phyloP scores from a whole-genome alignment of 176 grass and related monocot species.

The Bolboschoenus planiculmis region DNA sequence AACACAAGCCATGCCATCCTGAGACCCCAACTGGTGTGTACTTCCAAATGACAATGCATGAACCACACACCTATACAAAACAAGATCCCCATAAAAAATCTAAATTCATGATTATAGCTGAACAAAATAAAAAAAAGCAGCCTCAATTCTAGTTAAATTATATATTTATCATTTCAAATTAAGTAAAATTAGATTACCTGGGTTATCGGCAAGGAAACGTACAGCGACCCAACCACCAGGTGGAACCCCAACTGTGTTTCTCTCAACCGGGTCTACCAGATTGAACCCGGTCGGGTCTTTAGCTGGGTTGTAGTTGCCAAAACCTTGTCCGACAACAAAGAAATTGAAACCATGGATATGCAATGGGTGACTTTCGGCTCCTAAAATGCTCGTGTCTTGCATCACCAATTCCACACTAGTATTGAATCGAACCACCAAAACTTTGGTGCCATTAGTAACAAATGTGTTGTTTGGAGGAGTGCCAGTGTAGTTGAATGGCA shows the following conservation, averaged over 20 bases:
- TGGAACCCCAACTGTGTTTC: slow-evolving; percentile 65
- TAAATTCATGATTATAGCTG: neutral
- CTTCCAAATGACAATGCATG: slow-evolving; percentile 89
- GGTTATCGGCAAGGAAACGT: slow-evolving; percentile 61
- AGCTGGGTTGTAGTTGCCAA: slow-evolving; percentile 44
- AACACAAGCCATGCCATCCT: slow-evolving; percentile 83
- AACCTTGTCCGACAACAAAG: slow-evolving; percentile 42
- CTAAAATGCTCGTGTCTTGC: slow-evolving; percentile 55
- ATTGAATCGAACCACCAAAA: slow-evolving; percentile 52
- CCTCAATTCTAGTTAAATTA: neutral
- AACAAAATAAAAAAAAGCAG: neutral
- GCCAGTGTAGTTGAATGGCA: slow-evolving; percentile 64
- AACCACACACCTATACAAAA: slow-evolving; percentile 54
- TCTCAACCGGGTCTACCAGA: slow-evolving; percentile 53
- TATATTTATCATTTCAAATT: neutral
- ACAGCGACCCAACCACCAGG: slow-evolving; percentile 68
- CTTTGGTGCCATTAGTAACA: slow-evolving; percentile 45
- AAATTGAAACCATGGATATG: slow-evolving; percentile 73
- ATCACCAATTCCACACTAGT: slow-evolving; percentile 60
- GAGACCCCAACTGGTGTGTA: slow-evolving; percentile 70
- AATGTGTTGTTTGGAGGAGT: slow-evolving; percentile 48
- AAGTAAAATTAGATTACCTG: slow-evolving; percentile 17
- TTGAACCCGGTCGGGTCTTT: slow-evolving; percentile 45
- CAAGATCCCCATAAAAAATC: neutral
- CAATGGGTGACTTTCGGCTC: slow-evolving; percentile 66